Evolutionary conservation across 139 green algal species (phyloP), one percentile per base, ranked within the genome.

Genomic region (Coelastrella sp.): DNA sequence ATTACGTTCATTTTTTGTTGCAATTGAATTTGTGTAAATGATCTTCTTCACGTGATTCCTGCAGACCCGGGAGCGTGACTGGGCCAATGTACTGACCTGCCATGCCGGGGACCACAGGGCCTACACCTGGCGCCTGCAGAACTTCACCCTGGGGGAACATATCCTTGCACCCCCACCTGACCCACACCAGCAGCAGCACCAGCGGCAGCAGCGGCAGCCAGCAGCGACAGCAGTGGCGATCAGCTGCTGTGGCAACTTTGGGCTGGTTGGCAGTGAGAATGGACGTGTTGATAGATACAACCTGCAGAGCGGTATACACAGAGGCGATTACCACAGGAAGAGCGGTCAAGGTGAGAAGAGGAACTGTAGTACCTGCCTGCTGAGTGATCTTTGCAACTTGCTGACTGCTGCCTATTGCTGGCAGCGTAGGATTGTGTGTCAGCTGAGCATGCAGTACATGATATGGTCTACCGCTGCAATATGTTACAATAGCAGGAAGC

Each of bases 181-280:
- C 7, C 17, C 68, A 4, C 27, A 84, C 49, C 35, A 24, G 72
- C 68, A 22, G 8, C 24, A 78, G 35, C 85, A 87, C 82, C 73
- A 90, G 87, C 86, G 87, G 59, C 73, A 70, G 72, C 25, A 79
- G 65, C 15, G 15, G 7, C 61, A 12, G 17, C 20, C 92, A 14
- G 89, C 95, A 7, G 96, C 95, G 9, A 97, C 93, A 6, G 82
- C 95, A 8, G 96, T 98, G 22, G 93, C 91, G 0, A 87, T 99
- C 60, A 97, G 92, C 91, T 88, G 87, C 78, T 99, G 98, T 93
- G 98, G 98, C 78, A 99, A 99, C 94, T 99, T 98, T 93, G 98
- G 93, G 0, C 68, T 99, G 22, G 96, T 99, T 24, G 98, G 98
- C 22, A 95, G 72, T 19, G 92, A 87, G 4, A 89, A 25, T 1